These are phyloP conservation scores for Podospora bellae-mahoneyi DNA, from an alignment of 495 filamentous ascomycete genomes.

Conservation along the genomic window DNA sequence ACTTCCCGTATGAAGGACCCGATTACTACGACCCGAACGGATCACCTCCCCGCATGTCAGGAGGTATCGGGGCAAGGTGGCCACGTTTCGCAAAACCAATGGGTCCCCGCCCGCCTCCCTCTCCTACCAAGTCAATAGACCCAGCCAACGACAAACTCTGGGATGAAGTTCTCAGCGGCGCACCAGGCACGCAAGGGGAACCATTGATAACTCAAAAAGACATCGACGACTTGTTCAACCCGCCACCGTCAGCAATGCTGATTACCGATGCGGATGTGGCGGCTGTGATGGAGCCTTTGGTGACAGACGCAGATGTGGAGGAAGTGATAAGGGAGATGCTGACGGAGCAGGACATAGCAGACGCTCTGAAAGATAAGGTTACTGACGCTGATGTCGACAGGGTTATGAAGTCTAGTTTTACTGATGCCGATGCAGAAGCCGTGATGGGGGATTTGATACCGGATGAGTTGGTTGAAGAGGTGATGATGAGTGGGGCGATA, in stretches of 20 bases:
- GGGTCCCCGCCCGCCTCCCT: not conserved
- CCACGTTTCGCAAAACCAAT: not conserved
- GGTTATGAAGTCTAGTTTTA: not conserved
- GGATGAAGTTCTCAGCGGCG: not conserved
- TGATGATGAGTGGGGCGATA: not conserved
- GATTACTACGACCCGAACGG: not conserved
- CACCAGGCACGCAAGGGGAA: not conserved
- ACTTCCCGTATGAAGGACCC: not conserved
- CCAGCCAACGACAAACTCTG: not conserved
- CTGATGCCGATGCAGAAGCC: not conserved
- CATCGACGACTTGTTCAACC: not conserved
- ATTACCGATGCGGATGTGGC: conserved; percentile 2
- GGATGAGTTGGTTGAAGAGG: not conserved
- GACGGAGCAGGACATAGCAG: not conserved
- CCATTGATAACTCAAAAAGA: not conserved
- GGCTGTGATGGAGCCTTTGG: not conserved
- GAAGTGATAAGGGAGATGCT: not conserved
- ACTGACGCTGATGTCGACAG: not conserved
- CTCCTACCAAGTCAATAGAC: not conserved
- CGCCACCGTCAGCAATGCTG: not conserved
- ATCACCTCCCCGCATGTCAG: not conserved
- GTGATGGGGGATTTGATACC: not conserved
- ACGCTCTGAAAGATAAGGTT: conserved; percentile 1
- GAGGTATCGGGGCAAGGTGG: not conserved
- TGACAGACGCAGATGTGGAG: not conserved